A percentile compares a stretch with the other conserved stretches of the same genome.
Conservation (phyloP, 768 basidiomycete species). For the Boletus edulis region DNA sequence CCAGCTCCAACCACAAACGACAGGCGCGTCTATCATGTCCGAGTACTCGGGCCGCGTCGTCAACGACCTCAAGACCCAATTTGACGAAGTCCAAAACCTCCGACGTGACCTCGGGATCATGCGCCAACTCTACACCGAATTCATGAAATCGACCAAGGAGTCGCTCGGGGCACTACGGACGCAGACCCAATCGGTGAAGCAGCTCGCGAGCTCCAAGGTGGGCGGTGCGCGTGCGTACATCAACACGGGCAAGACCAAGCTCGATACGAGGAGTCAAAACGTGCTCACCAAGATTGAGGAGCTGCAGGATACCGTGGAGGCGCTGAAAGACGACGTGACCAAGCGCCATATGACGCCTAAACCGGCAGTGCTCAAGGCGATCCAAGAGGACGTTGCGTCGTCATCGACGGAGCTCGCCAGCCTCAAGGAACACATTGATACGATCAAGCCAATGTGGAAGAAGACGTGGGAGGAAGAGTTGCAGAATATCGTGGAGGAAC, state of each 20-base stretch:
- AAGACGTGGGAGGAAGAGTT: slow-evolving; percentile 98
- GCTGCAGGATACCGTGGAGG: slow-evolving; percentile 87
- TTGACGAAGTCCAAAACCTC: slow-evolving; percentile 92
- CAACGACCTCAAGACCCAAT: slow-evolving; percentile 83
- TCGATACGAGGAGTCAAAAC: slow-evolving; percentile 88
- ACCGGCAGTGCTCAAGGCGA: slow-evolving; percentile 60
- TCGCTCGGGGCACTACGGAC: slow-evolving; percentile 72
- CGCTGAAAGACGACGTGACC: slow-evolving; percentile 86
- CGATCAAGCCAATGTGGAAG: slow-evolving; percentile 96
- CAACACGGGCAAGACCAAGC: slow-evolving; percentile 85
- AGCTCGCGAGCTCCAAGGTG: slow-evolving; percentile 77
- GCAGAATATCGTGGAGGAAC: slow-evolving; percentile 95
- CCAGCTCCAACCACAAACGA: slow-evolving; percentile 58
- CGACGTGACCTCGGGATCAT: slow-evolving; percentile 91
- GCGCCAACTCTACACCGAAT: slow-evolving; percentile 93
- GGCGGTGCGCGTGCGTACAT: slow-evolving; percentile 87
- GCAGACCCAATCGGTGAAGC: slow-evolving; percentile 86
- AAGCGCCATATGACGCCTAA: slow-evolving; percentile 87
- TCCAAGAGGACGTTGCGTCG: slow-evolving; percentile 69
- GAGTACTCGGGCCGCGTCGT: slow-evolving; percentile 75
- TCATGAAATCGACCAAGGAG: slow-evolving; percentile 88
- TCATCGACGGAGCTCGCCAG: slow-evolving; percentile 69
- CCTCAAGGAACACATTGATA: slow-evolving; percentile 80
- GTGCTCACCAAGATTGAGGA: slow-evolving; percentile 91
- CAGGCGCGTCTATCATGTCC: slow-evolving; percentile 70